These are phyloP conservation scores for Tuber brumale DNA, from an alignment of 495 filamentous ascomycete species.

Conservation along the genomic window DNA sequence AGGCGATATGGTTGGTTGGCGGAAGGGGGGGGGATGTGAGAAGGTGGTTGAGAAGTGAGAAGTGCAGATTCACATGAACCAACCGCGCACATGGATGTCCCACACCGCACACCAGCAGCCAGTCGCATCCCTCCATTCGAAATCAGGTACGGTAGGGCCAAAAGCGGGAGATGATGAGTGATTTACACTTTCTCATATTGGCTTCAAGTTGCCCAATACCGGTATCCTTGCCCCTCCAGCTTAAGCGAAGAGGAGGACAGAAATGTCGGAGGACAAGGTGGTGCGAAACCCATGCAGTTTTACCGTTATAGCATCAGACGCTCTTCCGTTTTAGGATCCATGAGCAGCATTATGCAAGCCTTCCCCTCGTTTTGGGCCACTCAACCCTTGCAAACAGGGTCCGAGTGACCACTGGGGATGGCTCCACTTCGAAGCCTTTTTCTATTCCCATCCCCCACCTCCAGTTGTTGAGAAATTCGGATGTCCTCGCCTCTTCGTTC, in stretches of 20 bases:
- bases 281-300: slow-evolving; percentile 33
- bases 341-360: slow-evolving; percentile 21
- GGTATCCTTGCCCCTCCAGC: neutral
- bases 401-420: slow-evolving; percentile 27
- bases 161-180: neutral
- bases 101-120: neutral
- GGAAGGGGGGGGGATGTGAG: neutral
- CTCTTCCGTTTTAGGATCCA: slow-evolving; percentile 39
- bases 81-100: neutral
- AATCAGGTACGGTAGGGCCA: neutral
- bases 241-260: neutral
- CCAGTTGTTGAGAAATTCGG: slow-evolving; percentile 11
- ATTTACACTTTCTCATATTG: neutral
- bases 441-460: slow-evolving; percentile 38
- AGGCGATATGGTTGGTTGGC: neutral
- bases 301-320: slow-evolving; percentile 37
- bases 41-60: neutral
- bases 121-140: neutral
- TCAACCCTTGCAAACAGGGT: slow-evolving; percentile 23
- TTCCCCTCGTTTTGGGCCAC: slow-evolving; percentile 32
- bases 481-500: slow-evolving; percentile 28
- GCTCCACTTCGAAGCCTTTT: slow-evolving; percentile 31
- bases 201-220: neutral
- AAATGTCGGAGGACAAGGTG: neutral
- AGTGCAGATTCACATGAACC: neutral